These are phyloP conservation scores for Kodamaea suecica DNA, from an alignment of 1,139 yeast genomes.

Conservation along the genomic window DNA sequence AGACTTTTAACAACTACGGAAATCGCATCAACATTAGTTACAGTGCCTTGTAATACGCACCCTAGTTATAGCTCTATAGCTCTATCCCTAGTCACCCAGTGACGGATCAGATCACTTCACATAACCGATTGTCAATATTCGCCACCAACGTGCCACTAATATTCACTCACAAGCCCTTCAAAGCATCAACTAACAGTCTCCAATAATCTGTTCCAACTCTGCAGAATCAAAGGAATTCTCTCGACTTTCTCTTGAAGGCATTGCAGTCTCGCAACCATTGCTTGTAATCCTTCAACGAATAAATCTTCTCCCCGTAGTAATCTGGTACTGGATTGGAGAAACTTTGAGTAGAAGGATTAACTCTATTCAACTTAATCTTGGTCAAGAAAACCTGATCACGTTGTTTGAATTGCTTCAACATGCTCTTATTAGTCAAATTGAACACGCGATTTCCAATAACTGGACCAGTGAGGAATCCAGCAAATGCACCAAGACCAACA, in stretches of 20 bases:
- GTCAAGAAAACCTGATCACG: slow-evolving; percentile 75
- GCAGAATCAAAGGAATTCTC: slow-evolving; percentile 59
- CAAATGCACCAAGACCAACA: slow-evolving; percentile 63
- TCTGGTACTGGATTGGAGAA: slow-evolving; percentile 96
- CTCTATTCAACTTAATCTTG: slow-evolving; percentile 74
- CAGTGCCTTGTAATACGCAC: too few relatives aligned
- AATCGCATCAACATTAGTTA: too few relatives aligned
- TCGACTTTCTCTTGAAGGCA: slow-evolving; percentile 81
- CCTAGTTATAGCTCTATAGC: too few relatives aligned
- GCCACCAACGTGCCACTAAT: too few relatives aligned
- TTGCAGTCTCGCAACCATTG: slow-evolving; percentile 96
- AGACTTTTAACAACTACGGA: too few relatives aligned
- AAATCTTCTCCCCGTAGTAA: slow-evolving; percentile 94
- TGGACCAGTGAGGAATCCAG: slow-evolving; percentile 86
- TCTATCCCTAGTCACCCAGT: too few relatives aligned
- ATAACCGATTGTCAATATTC: too few relatives aligned
- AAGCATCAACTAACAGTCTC: too few relatives aligned
- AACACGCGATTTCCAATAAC: slow-evolving; percentile 71
- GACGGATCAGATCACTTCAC: too few relatives aligned
- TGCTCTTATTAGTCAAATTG: slow-evolving; percentile 49
- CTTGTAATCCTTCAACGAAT: slow-evolving; percentile 79
- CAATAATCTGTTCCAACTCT: too few relatives aligned
- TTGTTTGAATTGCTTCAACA: slow-evolving; percentile 43
- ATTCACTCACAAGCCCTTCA: too few relatives aligned
- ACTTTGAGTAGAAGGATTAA: slow-evolving; percentile 90